Base-by-base conservation (phyloP, 2,329 filamentous ascomycete species). In the Calonectria hongkongensis region DNA sequence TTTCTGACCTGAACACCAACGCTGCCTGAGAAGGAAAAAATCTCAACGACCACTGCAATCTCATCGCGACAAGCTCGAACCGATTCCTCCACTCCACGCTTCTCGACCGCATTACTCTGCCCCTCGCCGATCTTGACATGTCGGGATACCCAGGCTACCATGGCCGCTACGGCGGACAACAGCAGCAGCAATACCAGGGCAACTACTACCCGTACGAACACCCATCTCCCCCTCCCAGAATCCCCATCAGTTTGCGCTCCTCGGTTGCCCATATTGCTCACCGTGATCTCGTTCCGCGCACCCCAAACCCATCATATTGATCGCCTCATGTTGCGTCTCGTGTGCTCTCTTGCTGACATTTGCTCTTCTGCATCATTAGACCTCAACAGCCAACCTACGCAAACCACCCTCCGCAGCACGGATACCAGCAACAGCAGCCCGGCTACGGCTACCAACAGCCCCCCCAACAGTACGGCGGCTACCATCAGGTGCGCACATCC, bases 81-180 rank as follows among this genome's bases (percentile, higher is more conserved):
- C 25, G 51, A 33, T 25, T n/a, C 25, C 15, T 36, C 3, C 21
- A 60, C 15, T 36, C 3, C 21, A 60, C 64, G n/a, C 21, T 21
- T 15, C 48, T 30, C 41, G 30, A 56, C 50, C 66, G 41, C 48
- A 28, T 30, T 21, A 56, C 12, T 30, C 56, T 47, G 39, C 18
- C 39, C 39, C 18, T 21, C 27, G 64, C 56, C 64, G 56, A 64
- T 68, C 74, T 73, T 58, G 78, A 75, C 73, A 93, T 93, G 92
- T 92, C 92, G 76, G 91, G 90, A 80, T 93, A 92, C 82, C 90
- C 90, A 76, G 85, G 85, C 60, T 91, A 92, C 80, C 85, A 87
- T 81, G 88, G 88, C 74, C 85, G 85, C 81, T 87, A 81, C 73
- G 81, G 82, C 69, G 80, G 76, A 41, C 82, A 80, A 65, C 81